A percentile compares a stretch with the other conserved stretches of the same genome.
Conservation (phyloP, 768 basidiomycete genomes). For the Tricholoma terreum region DNA sequence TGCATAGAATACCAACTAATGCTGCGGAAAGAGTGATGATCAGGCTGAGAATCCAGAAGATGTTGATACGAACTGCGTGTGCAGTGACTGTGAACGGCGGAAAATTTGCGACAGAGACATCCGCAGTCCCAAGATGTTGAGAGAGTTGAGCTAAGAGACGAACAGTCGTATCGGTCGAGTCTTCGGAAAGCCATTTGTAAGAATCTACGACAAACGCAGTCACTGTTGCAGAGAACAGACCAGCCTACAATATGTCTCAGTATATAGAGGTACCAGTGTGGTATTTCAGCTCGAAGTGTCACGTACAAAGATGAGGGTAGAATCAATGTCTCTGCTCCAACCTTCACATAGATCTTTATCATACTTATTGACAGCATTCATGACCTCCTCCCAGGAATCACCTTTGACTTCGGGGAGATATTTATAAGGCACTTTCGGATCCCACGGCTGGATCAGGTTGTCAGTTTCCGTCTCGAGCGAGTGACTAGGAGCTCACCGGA, state of each 20-base stretch:
- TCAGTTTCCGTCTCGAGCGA: too few relatives aligned
- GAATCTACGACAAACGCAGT: not conserved
- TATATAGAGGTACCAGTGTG: too few relatives aligned
- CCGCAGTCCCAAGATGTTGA: not conserved
- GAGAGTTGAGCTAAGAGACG: not conserved
- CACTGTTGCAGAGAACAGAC: not conserved
- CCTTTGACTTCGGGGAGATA: not conserved
- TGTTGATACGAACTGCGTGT: conserved; percentile 4
- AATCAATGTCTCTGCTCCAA: not conserved
- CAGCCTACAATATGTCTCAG: not conserved
- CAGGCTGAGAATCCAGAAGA: conserved; percentile 10
- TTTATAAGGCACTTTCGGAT: not conserved
- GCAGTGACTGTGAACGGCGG: not conserved
- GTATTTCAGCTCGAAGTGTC: too few relatives aligned
- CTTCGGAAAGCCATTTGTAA: not conserved
- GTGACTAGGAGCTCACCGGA: too few relatives aligned
- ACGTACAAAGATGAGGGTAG: not conserved
- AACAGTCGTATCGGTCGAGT: not conserved
- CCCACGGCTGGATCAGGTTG: not conserved
- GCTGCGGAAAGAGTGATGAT: conserved; percentile 3
- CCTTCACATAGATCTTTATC: not conserved
- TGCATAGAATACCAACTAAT: conserved; percentile 1
- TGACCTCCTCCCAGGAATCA: not conserved
- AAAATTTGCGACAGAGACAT: not conserved
- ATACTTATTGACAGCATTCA: not conserved